These are phyloP conservation scores for Penicillium samsonianum DNA, from an alignment of 495 filamentous ascomycete species.

Conservation along the genomic window DNA sequence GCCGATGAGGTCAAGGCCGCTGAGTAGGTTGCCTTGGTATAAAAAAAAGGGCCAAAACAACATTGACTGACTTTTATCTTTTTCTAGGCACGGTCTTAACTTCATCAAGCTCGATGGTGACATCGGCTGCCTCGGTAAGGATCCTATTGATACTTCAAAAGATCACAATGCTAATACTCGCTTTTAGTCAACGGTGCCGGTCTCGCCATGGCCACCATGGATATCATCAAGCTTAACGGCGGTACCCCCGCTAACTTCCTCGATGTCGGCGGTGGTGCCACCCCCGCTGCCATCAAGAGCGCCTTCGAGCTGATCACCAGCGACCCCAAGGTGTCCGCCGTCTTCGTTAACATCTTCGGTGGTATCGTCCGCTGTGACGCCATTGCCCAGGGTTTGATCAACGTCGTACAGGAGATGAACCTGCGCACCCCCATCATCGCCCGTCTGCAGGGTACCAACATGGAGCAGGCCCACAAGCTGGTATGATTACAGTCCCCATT, in stretches of 20 bases:
- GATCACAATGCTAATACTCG: slow-evolving; percentile 23
- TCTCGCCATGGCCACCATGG: slow-evolving; percentile 99
- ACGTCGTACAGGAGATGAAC: slow-evolving; percentile 89
- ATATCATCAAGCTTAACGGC: slow-evolving; percentile 99
- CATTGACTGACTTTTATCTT: slow-evolving; percentile 20
- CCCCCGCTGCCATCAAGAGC: slow-evolving; percentile 92
- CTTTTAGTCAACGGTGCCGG: slow-evolving; percentile 87
- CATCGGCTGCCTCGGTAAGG: slow-evolving; percentile 82
- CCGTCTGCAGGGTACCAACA: slow-evolving; percentile 96
- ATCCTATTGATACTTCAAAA: background rate
- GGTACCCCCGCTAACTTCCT: slow-evolving; percentile 97
- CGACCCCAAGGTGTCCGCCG: slow-evolving; percentile 96
- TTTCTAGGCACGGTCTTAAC: slow-evolving; percentile 72
- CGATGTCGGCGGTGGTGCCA: slow-evolving; percentile 96
- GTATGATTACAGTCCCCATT: slow-evolving; percentile 41
- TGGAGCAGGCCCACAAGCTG: slow-evolving; percentile 91
- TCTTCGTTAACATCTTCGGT: slow-evolving; percentile 99
- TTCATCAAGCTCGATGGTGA: slow-evolving; percentile 99
- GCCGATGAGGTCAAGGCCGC: slow-evolving; percentile 95
- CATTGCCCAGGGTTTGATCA: slow-evolving; percentile 94
- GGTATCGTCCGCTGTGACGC: slow-evolving; percentile 98
- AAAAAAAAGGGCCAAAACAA: background rate
- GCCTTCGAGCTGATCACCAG: slow-evolving; percentile 98
- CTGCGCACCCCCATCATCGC: slow-evolving; percentile 95
- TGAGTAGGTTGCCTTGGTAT: slow-evolving; percentile 52